Conservation (phyloP, 2,329 filamentous ascomycete genomes). For the Tolypocladium inflatum region DNA sequence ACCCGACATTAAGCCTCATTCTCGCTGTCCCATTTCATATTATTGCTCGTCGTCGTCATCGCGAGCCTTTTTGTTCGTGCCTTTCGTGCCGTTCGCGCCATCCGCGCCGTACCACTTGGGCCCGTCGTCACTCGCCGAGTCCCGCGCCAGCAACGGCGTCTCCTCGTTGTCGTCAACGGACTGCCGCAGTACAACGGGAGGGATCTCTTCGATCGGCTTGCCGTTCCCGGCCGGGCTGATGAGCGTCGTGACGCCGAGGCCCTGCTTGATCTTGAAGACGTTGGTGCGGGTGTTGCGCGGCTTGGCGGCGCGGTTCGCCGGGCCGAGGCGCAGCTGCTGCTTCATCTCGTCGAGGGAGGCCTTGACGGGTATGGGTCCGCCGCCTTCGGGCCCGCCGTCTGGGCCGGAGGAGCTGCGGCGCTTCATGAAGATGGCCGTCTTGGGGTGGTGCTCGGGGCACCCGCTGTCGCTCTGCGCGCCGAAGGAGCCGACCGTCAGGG, state of each 20-base stretch:
- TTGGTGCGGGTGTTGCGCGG: constrained; percentile 51
- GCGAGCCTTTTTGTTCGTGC: not conserved
- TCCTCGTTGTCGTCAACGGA: constrained; percentile 4
- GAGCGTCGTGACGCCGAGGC: constrained; percentile 11
- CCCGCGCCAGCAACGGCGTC: constrained; percentile 7
- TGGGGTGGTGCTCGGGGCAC: constrained; percentile 34
- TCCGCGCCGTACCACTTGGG: constrained; percentile 6
- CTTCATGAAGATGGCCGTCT: constrained; percentile 48
- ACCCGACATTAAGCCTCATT: not conserved
- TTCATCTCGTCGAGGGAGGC: constrained; percentile 54
- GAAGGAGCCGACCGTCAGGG: constrained; percentile 23
- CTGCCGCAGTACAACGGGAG: not conserved
- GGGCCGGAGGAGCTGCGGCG: constrained; percentile 45
- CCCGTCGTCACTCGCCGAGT: constrained; percentile 2
- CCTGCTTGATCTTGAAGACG: constrained; percentile 58
- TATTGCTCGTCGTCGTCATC: not conserved
- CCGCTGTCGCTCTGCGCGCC: constrained; percentile 26
- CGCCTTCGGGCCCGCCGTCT: constrained; percentile 38
- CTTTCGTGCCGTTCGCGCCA: constrained; percentile 1
- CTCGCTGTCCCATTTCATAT: not conserved
- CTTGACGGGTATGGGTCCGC: constrained; percentile 42
- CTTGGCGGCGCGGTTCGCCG: constrained; percentile 56
- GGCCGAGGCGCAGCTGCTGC: constrained; percentile 55
- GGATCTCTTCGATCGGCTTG: constrained; percentile 3
- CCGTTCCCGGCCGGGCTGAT: constrained; percentile 2